Base-by-base conservation (phyloP, 495 filamentous ascomycete genomes). In the Aspergillus wentii region DNA sequence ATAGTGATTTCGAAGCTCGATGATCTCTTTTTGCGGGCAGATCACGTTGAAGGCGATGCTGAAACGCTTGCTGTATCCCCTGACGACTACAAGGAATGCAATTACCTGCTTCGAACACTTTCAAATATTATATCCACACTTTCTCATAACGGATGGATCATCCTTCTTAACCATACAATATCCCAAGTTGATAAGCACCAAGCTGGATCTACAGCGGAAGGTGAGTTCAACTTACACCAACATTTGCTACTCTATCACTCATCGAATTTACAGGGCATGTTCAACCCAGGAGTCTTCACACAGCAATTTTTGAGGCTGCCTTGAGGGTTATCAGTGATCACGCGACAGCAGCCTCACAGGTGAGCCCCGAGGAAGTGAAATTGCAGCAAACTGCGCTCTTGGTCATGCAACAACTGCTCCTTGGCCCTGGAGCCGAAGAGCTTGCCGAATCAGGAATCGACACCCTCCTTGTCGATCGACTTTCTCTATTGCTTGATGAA, bases 41-140 rank as follows among this genome's bases (percentile, higher is more conserved):
- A 36, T 3, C 46, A 26, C 4, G 35, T 30, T 18, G 44, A 52
- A 19, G 19, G 35, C 6, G 40, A 43, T 17, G 40, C 37, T 17
- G 39, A 47, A 2, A 52, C 45, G 27, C 28, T 46, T 8, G 39
- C 53, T 3, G 48, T 69, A 21, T 57, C 52, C 13, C 38, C 56
- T 0, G 80, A 88, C 47, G 85, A 92, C 48, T 69, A 87, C 28
- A 82, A 83, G 41, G 70, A 90, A 36, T 86, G 78, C 41, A 64
- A 83, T 9, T 94, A 96, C 55, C 82, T 92, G 49, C 56, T 95
- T 11, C 79, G 79, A 44, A 83, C 82, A 2, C 58, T 92, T 1
- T 82, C 80, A 11, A 86, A 85, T 44, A 64, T 91, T 21, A 63
- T 94, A 23, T 56, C 58, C n/a, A 48, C 56, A 1, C 59, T 71